Conservation (phyloP, 208 protist species). For the Crithidia sp. region DNA sequence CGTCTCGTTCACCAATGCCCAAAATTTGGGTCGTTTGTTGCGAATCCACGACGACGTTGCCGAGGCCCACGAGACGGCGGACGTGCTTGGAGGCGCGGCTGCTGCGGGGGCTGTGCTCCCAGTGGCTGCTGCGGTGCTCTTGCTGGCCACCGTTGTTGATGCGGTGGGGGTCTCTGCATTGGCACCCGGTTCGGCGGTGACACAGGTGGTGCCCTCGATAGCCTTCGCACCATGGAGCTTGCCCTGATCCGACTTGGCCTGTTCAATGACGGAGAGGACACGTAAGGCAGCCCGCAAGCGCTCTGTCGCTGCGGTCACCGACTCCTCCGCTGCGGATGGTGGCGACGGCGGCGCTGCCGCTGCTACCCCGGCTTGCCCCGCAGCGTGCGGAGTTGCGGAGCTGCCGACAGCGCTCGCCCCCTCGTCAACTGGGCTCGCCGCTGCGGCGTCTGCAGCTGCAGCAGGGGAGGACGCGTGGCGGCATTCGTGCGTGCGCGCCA, state of each 20-base stretch:
- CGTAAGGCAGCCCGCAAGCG: conserved; percentile 35
- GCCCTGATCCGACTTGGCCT: conserved; percentile 26
- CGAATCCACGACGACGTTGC: conserved; percentile 40
- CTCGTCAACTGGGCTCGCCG: background rate
- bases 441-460: background rate
- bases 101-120: background rate
- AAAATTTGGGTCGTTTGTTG: conserved; percentile 46
- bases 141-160: background rate
- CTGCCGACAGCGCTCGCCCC: too few relatives aligned
- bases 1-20: conserved; percentile 38
- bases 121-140: background rate
- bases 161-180: too few relatives aligned
- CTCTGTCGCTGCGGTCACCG: conserved; percentile 19
- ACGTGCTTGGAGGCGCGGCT: background rate
- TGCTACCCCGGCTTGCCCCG: background rate
- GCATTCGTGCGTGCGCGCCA: background rate
- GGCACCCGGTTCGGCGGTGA: background rate
- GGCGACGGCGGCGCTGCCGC: background rate
- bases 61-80: conserved; percentile 20
- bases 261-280: conserved; percentile 32
- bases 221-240: background rate
- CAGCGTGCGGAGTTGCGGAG: too few relatives aligned
- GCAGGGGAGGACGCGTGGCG: background rate
- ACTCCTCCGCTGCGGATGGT: conserved; percentile 1
- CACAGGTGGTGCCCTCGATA: background rate